Percentiles rank a stretch among this genome's conserved stretches.
Evolutionary conservation across 306 rosid genomes (phyloP).

Genomic region (Lagenaria siceraria): DNA sequence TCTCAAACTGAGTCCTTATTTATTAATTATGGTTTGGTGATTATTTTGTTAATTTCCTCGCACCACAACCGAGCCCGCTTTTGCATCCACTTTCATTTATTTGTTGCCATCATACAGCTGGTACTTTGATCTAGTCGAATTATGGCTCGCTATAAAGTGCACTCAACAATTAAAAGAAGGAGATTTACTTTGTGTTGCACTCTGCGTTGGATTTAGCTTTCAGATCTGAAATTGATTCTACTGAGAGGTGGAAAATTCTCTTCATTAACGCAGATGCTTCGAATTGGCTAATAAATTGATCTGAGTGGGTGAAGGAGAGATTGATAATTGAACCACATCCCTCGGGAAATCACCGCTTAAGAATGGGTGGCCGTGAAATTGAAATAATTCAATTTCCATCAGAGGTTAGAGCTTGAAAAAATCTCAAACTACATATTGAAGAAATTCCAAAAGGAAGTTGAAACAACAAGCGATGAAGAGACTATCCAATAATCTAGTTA

Average conservation of each 20-base stretch:
- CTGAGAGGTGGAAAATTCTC: constrained; percentile 43
- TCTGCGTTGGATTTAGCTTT: constrained; percentile 48
- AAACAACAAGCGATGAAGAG: constrained; percentile 53
- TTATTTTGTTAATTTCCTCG: too few relatives aligned
- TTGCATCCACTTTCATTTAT: too few relatives aligned
- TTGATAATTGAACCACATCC: constrained; percentile 20
- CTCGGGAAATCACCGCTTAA: constrained; percentile 36
- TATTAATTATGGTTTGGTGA: too few relatives aligned
- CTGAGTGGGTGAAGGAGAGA: constrained; percentile 30
- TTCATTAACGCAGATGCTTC: constrained; percentile 32
- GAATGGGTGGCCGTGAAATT: constrained; percentile 25
- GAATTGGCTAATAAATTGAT: constrained; percentile 27
- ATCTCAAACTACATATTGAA: constrained; percentile 46
- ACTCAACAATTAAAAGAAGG: constrained; percentile 42
- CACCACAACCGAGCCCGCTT: too few relatives aligned
- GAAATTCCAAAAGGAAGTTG: constrained; percentile 39
- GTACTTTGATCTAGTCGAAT: background rate
- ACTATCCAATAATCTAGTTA: constrained; percentile 43
- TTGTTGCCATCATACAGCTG: background rate
- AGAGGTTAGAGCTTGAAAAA: constrained; percentile 9
- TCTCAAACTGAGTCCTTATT: too few relatives aligned
- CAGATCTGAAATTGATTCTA: constrained; percentile 30
- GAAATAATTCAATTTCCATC: background rate
- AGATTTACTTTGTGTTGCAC: constrained; percentile 20
- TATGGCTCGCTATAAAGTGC: constrained; percentile 35